Conservation (phyloP, 2,329 filamentous ascomycete species). For the Aspergillus sojae region DNA sequence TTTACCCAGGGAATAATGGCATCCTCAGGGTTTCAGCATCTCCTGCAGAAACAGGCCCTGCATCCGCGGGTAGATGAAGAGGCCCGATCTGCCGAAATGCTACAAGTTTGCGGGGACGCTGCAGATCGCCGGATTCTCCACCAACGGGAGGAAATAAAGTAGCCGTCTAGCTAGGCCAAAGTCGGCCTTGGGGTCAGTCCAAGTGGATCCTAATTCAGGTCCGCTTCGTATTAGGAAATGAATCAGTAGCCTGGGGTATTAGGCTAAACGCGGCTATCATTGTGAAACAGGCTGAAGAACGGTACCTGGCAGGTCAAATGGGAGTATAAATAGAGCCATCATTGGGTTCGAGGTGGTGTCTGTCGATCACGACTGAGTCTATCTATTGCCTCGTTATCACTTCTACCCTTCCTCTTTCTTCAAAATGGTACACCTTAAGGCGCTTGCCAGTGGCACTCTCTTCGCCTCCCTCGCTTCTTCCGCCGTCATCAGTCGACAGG, state of each 20-base stretch:
- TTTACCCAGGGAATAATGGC: neutral
- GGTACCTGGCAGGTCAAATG: neutral
- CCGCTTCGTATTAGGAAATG: neutral
- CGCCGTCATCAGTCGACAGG: slow-evolving; percentile 11
- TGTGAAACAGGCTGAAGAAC: neutral
- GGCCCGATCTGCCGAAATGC: neutral
- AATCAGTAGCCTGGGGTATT: neutral
- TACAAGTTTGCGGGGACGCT: neutral
- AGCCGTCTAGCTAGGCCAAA: neutral
- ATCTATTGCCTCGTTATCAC: neutral
- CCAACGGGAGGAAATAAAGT: neutral
- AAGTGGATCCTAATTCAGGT: neutral
- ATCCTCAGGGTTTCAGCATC: neutral
- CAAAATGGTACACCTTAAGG: neutral
- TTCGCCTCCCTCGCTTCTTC: neutral
- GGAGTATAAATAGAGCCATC: neutral
- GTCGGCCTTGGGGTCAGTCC: neutral
- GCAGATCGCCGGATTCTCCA: neutral
- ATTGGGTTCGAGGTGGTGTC: neutral
- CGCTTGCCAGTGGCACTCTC: neutral
- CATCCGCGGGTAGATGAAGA: neutral
- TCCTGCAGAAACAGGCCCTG: neutral
- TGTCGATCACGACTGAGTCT: neutral
- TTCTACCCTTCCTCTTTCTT: neutral
- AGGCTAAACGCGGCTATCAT: neutral